Conservation (phyloP, 2,329 filamentous ascomycete genomes). For the Sclerotinia spermophila region DNA sequence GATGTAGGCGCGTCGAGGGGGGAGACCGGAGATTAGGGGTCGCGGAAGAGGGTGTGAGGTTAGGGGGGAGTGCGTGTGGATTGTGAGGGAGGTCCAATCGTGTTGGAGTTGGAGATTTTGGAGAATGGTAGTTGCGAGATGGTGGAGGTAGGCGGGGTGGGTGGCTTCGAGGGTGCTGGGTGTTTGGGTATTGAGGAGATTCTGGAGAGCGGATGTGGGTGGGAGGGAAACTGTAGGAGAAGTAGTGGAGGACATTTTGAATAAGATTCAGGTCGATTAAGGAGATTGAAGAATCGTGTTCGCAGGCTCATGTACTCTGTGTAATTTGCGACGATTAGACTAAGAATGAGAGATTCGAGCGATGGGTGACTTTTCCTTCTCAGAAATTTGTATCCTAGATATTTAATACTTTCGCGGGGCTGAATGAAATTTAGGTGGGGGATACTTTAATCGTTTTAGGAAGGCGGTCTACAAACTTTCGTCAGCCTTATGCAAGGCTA, state of each 20-base stretch:
- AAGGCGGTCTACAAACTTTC: not conserved
- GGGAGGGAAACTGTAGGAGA: conserved; percentile 20
- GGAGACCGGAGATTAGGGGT: conserved; percentile 67
- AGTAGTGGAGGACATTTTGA: conserved; percentile 25
- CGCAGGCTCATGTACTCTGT: not conserved
- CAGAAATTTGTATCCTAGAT: not conserved
- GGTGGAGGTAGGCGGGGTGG: conserved; percentile 39
- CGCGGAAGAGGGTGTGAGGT: conserved; percentile 47
- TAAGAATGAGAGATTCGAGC: not conserved
- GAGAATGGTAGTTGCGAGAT: conserved; percentile 58
- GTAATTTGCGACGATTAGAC: not conserved
- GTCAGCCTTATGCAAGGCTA: conserved; percentile 13
- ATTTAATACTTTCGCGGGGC: conserved; percentile 3
- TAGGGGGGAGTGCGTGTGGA: conserved; percentile 48
- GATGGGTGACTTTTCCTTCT: not conserved
- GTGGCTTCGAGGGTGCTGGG: conserved; percentile 25
- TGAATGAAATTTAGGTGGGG: conserved; percentile 4
- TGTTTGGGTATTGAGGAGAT: conserved; percentile 29
- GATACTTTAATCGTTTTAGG: not conserved
- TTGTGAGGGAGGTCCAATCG: conserved; percentile 62
- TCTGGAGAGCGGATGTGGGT: conserved; percentile 27
- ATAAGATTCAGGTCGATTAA: not conserved
- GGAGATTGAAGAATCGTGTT: not conserved
- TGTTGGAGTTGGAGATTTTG: conserved; percentile 74
- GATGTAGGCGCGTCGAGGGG: conserved; percentile 69